These are phyloP conservation scores for Panaeolus cyanescens DNA, from an alignment of 768 basidiomycete genomes.

Conservation along the genomic window DNA sequence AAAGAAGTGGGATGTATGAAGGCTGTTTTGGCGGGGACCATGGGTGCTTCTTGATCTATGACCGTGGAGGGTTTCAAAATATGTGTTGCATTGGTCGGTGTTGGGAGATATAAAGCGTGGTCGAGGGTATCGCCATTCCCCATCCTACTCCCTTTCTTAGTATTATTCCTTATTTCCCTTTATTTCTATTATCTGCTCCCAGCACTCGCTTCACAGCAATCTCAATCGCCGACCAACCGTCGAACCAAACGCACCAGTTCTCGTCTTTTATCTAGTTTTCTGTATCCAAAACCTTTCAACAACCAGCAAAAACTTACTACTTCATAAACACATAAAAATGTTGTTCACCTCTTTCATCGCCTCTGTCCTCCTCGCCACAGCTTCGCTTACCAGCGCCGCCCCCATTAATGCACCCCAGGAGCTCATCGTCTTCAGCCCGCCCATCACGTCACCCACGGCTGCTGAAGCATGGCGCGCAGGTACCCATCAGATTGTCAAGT, in stretches of 20 bases:
- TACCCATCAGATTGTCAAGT: slow-evolving; percentile 39
- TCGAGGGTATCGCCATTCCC: not conserved
- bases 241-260: slow-evolving; percentile 2
- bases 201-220: not conserved
- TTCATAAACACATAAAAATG: slow-evolving; percentile 15
- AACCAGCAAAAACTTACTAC: not conserved
- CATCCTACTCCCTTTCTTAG: not conserved
- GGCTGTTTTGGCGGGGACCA: not conserved
- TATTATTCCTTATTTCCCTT: not conserved
- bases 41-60: not conserved
- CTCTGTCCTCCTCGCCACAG: slow-evolving; percentile 24
- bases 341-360: slow-evolving; percentile 33
- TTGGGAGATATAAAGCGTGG: not conserved
- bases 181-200: not conserved
- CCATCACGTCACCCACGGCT: slow-evolving; percentile 39
- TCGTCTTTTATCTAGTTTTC: not conserved
- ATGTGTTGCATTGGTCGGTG: not conserved
- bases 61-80: not conserved
- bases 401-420: slow-evolving; percentile 23
- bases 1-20: not conserved
- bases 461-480: slow-evolving; percentile 38
- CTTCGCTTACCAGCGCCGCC: slow-evolving; percentile 23
- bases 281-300: slow-evolving; percentile 1
- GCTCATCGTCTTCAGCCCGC: slow-evolving; percentile 40
- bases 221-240: not conserved